These are phyloP conservation scores for Hyphopichia burtonii DNA, from an alignment of 1,139 yeast genomes.

Conservation along the genomic window DNA sequence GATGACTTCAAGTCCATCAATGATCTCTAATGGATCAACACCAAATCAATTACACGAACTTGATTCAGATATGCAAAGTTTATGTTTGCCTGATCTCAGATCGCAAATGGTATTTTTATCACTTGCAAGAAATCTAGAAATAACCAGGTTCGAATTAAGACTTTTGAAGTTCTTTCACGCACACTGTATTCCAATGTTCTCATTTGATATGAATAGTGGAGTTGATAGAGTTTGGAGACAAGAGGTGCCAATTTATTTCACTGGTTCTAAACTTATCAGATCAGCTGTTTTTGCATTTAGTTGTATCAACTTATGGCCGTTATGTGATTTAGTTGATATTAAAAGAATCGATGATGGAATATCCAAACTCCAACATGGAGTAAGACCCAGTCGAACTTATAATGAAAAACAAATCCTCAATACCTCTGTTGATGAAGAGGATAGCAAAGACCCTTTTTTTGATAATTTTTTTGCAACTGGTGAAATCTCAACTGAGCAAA, in stretches of 20 bases:
- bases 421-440: not conserved
- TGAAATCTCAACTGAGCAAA: not conserved
- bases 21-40: no score
- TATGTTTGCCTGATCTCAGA: not conserved
- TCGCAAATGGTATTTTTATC: not conserved
- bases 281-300: constrained; percentile 23
- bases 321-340: constrained; percentile 11
- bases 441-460: not conserved
- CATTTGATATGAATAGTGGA: constrained; percentile 18
- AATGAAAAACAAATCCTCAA: constrained; percentile 5
- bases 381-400: constrained; percentile 6
- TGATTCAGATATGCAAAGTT: no score
- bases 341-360: constrained; percentile 4
- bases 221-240: constrained; percentile 27
- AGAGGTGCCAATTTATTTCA: constrained; percentile 25
- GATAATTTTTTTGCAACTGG: not conserved
- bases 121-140: constrained; percentile 15
- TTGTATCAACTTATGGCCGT: constrained; percentile 19
- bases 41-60: no score
- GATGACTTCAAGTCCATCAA: not conserved
- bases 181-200: constrained; percentile 24
- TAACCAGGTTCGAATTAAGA: constrained; percentile 30
- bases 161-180: constrained; percentile 28
- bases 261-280: constrained; percentile 20
- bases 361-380: no score